Percentiles rank a stretch among this genome's conserved stretches.
Conservation (phyloP, 2,329 filamentous ascomycete species). For the Aspergillus alliaceus region DNA sequence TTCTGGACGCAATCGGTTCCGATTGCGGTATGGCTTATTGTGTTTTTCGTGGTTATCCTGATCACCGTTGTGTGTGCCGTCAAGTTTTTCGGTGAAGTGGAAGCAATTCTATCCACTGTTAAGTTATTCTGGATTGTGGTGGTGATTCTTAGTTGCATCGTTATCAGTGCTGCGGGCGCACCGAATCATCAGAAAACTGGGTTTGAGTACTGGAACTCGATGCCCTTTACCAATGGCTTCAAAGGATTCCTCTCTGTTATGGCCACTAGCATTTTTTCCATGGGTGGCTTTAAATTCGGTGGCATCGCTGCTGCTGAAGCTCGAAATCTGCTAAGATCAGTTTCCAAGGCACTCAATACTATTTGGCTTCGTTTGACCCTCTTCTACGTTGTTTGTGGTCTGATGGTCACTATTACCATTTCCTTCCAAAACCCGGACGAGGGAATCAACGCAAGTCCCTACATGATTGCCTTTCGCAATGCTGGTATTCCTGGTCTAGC, state of each 20-base stretch:
- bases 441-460: constrained; percentile 56
- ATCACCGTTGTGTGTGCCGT: constrained; percentile 46
- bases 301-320: constrained; percentile 63
- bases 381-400: constrained; percentile 50
- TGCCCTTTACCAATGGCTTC: constrained; percentile 54
- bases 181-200: background rate
- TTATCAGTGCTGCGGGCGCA: background rate
- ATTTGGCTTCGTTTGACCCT: constrained; percentile 54
- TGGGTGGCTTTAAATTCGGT: constrained; percentile 62
- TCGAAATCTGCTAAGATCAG: constrained; percentile 51
- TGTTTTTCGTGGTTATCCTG: constrained; percentile 46
- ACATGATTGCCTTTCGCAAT: constrained; percentile 64
- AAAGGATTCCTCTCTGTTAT: constrained; percentile 62
- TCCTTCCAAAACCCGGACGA: constrained; percentile 38
- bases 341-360: constrained; percentile 51
- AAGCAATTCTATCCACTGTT: constrained; percentile 44
- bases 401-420: constrained; percentile 49
- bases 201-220: constrained; percentile 41
- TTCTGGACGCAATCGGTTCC: constrained; percentile 48
- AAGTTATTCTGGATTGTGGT: constrained; percentile 51
- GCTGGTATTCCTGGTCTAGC: constrained; percentile 62
- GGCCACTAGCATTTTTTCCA: constrained; percentile 63
- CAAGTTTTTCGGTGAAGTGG: constrained; percentile 47
- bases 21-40: constrained; percentile 44
- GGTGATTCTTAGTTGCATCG: constrained; percentile 37